phyloP scores from a whole-genome alignment of 306 rosid genomes.

The Glycyrrhiza uralensis region DNA sequence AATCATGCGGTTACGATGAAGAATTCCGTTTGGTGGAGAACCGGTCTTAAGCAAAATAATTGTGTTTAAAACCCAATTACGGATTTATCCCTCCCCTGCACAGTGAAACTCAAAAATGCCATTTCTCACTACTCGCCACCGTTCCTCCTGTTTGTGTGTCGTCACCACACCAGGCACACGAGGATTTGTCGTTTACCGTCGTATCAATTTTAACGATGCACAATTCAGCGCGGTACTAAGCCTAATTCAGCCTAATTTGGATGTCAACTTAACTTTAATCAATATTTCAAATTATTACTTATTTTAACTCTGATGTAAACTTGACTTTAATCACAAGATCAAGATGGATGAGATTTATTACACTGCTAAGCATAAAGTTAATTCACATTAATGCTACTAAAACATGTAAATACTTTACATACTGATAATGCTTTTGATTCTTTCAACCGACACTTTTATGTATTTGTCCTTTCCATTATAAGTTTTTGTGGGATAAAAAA shows the following conservation, averaged over 20 bases:
- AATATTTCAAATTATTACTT: not conserved
- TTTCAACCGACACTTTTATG: not conserved
- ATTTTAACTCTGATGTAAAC: not conserved
- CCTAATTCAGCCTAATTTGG: not conserved
- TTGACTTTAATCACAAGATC: not conserved
- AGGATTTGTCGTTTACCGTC: not conserved
- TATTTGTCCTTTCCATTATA: not conserved
- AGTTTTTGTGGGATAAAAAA: not conserved
- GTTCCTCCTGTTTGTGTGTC: not conserved
- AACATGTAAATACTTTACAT: no score
- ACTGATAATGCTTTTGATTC: not conserved
- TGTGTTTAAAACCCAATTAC: slow-evolving; percentile 29
- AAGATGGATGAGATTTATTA: no score
- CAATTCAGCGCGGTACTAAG: not conserved
- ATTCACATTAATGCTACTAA: not conserved
- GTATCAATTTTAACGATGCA: not conserved
- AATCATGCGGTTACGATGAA: slow-evolving; percentile 30
- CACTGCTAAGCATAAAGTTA: no score
- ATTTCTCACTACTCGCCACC: not conserved
- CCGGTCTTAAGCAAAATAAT: slow-evolving; percentile 45
- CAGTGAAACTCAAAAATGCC: slow-evolving; percentile 25
- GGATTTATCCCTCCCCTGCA: slow-evolving; percentile 2
- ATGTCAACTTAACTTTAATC: not conserved
- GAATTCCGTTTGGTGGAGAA: slow-evolving; percentile 52
- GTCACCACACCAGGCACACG: not conserved